These are phyloP conservation scores for Geosmithia putterillii DNA, from an alignment of 2,329 filamentous ascomycete species.

Conservation along the genomic window DNA sequence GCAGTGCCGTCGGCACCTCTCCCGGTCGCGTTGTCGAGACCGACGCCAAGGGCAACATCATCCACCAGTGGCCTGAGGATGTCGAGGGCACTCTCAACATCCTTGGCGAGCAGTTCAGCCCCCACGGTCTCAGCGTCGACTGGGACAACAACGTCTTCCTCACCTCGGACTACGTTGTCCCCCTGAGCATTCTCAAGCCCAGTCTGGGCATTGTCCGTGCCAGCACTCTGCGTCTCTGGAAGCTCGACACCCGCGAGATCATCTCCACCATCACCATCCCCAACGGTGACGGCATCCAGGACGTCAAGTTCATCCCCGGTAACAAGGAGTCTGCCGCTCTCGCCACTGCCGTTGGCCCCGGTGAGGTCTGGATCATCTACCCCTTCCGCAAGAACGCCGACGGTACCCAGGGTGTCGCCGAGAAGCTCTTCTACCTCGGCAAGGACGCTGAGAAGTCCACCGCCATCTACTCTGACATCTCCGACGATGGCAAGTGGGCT, in stretches of 20 bases:
- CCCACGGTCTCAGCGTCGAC: conserved; percentile 46
- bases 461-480: conserved; percentile 50
- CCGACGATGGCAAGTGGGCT: conserved; percentile 41
- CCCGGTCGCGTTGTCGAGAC: conserved; percentile 50
- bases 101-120: conserved; percentile 46
- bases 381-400: conserved; percentile 41
- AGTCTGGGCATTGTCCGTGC: conserved; percentile 38
- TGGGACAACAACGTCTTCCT: conserved; percentile 44
- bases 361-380: conserved; percentile 54
- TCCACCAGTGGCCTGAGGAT: conserved; percentile 50
- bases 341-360: conserved; percentile 45
- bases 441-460: conserved; percentile 39
- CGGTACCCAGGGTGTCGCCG: conserved; percentile 43
- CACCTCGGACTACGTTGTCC: conserved; percentile 52
- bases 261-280: conserved; percentile 48
- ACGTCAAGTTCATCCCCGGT: conserved; percentile 53
- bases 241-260: conserved; percentile 37
- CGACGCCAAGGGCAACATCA: conserved; percentile 44
- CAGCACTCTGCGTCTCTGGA: conserved; percentile 48
- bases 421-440: conserved; percentile 47
- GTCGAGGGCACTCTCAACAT: conserved; percentile 40
- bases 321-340: conserved; percentile 45
- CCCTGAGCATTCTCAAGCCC: conserved; percentile 48
- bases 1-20: conserved; percentile 42
- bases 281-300: conserved; percentile 45